These are phyloP conservation scores for Trichosporon sp. DNA, from an alignment of 1,284 basidiomycete species.

Conservation along the genomic window DNA sequence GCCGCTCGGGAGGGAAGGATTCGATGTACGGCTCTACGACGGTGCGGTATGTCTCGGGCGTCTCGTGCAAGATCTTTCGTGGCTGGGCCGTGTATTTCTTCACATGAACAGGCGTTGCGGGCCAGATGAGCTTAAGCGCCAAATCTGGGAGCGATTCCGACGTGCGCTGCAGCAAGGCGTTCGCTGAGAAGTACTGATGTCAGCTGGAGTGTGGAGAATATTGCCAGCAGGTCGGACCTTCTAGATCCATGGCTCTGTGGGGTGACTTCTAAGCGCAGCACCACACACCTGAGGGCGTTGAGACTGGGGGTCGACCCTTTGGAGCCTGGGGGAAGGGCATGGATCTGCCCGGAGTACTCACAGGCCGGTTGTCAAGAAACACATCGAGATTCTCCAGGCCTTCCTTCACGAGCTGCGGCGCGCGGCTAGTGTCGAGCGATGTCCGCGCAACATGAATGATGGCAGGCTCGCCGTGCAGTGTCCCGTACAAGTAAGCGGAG, in stretches of 20 bases:
- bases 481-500: slow-evolving; percentile 52
- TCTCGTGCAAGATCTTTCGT: slow-evolving; percentile 69
- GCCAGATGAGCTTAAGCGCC: slow-evolving; percentile 64
- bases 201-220: neutral
- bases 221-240: no score
- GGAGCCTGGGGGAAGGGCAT: no score
- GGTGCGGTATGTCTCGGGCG: slow-evolving; percentile 62
- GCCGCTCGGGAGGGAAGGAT: slow-evolving; percentile 64
- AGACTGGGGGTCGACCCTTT: no score
- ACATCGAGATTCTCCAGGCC: slow-evolving; percentile 29
- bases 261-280: no score
- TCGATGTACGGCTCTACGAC: slow-evolving; percentile 74
- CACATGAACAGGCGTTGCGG: slow-evolving; percentile 76
- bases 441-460: slow-evolving; percentile 62
- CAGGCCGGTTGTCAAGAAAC: slow-evolving; percentile 38
- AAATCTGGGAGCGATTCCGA: slow-evolving; percentile 33
- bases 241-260: no score
- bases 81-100: slow-evolving; percentile 78
- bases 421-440: slow-evolving; percentile 48
- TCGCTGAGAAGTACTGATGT: slow-evolving; percentile 45
- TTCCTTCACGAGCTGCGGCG: slow-evolving; percentile 17
- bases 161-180: slow-evolving; percentile 28
- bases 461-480: slow-evolving; percentile 47
- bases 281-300: no score
- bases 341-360: slow-evolving; percentile 18